Evolutionary conservation across 2,329 filamentous ascomycete genomes (phyloP), one percentile per base, ranked within the genome.

Genomic region (Neoscytalidium dimidiatum): DNA sequence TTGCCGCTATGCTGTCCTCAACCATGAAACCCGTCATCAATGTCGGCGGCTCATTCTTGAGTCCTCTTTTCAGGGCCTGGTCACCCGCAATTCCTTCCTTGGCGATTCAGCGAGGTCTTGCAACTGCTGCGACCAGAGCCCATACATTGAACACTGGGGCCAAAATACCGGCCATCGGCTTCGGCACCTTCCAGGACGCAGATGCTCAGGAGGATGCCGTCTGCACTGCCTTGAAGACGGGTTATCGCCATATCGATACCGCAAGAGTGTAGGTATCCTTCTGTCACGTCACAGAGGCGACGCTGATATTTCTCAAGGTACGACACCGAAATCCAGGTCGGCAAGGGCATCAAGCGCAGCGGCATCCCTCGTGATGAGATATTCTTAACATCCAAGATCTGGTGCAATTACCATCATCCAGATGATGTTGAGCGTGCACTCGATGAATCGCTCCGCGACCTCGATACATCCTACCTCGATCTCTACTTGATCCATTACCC

Each of bases 311-410:
- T 13, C 5, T 48, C 38, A 51, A 67, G 65, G 6, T 78, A 78
- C 66, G 74, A 82, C 64, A 92, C 89, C 64, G 88, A 90, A 74
- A 82, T 82, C 61, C 87, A 89, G 58, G 88, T 90, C 0, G 90
- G 88, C 13, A 79, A 83, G 68, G 90, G 86, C 21, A 86, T 91
- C 71, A 85, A 82, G 69, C 84, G 88, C 67, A 85, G 85, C 33
- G 83, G 88, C 49, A 82, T 91, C 13, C 87, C 88, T 66, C 83
- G 88, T 49, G 79, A 85, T 44, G 82, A 90, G 65, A 78, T 91
- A 67, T 91, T 90, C 76, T 81, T 91, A 68, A 88, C 86, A 1
- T 88, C 86, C 8, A 90, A 90, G 74, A 77, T 90, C 38, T 89
- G 87, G 87, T 88, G 88, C 77, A 88, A 87, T 74, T 82, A 78